Conservation (phyloP, 257 asterid genomes). For the Primulina tabacum region DNA sequence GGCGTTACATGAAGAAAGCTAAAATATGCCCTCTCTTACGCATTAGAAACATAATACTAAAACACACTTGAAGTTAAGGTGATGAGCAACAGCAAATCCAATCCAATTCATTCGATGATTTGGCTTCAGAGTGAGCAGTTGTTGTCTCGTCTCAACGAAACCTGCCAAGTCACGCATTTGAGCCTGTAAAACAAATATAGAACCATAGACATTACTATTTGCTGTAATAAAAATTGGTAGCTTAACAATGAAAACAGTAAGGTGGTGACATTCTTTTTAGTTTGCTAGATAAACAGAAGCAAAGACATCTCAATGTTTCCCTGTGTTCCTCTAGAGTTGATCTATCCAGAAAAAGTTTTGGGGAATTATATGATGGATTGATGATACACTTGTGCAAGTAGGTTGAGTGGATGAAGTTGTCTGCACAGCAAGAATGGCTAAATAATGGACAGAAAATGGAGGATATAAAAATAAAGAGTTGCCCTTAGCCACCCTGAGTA, state of each 20-base stretch:
- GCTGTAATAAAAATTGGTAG: conserved; percentile 7
- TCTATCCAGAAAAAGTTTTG: neutral
- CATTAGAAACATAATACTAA: conserved; percentile 14
- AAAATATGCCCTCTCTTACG: neutral
- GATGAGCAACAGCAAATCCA: conserved; percentile 97
- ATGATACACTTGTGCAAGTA: neutral
- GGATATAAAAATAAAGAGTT: no score
- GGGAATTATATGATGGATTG: conserved; percentile 6
- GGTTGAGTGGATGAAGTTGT: neutral
- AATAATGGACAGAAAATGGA: neutral
- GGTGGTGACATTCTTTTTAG: neutral
- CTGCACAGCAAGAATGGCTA: neutral
- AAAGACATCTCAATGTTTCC: neutral
- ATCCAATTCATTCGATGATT: conserved; percentile 99
- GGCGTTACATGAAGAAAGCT: conserved; percentile 9
- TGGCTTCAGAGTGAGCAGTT: conserved; percentile 85
- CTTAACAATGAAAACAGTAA: neutral
- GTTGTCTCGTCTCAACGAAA: conserved; percentile 97
- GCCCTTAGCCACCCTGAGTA: no score
- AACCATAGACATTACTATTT: conserved; percentile 25
- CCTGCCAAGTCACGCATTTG: conserved; percentile 99
- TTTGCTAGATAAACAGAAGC: conserved; percentile 11
- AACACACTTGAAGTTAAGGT: conserved; percentile 76
- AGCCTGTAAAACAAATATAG: conserved; percentile 54
- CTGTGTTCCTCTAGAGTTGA: no score